Evolutionary conservation across 2,329 filamentous ascomycete species (phyloP), one percentile per base, ranked within the genome.

Genomic region (Fusarium mundagurra): DNA sequence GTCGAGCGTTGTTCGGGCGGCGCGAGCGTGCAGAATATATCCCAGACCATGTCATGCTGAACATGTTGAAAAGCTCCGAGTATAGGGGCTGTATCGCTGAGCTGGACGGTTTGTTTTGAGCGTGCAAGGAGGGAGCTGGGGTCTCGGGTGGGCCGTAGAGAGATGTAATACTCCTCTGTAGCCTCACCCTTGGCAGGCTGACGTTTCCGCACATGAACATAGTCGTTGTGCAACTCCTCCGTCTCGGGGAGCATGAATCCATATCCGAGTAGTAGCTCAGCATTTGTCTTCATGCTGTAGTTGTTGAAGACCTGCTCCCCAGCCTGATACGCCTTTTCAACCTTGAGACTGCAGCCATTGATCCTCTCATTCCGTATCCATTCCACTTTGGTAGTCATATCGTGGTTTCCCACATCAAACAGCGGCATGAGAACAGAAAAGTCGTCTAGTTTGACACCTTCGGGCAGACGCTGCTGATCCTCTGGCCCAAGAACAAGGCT

Each of bases 261-360:
- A 76, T 92, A 92, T 0, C 87, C 90, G 5, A 92, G 82, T 3
- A 92, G 84, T 31, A 92, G 83, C 82, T 94, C 92, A 67, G 91
- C 92, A 76, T 94, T 95, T 12, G 92, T 93, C 81, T 94, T 93
- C 77, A 84, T 81, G 36, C 92, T 92, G 78, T 95, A 95, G 80
- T 93, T 94, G 83, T 94, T 93, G 77, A 86, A 91, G 31, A 91
- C 81, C 73, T 91, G 88, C 36, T 89, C 81, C 1, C 91, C 90
- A 0, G 88, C 82, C 9, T 72, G 55, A 74, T 91, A 87, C 3
- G 75, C 69, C 63, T 84, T 82, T 24, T 78, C 79, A 14, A 85
- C 84, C 22, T 80, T 77, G 16, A 91, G 83, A 14, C 79, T 81
- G 67, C 88, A 90, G 27, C 73, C 53, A 20, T 74, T 73, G 8